Evolutionary conservation across 768 basidiomycete species (phyloP), one percentile per base, ranked within the genome.

Genomic region (Auriscalpium orientale): DNA sequence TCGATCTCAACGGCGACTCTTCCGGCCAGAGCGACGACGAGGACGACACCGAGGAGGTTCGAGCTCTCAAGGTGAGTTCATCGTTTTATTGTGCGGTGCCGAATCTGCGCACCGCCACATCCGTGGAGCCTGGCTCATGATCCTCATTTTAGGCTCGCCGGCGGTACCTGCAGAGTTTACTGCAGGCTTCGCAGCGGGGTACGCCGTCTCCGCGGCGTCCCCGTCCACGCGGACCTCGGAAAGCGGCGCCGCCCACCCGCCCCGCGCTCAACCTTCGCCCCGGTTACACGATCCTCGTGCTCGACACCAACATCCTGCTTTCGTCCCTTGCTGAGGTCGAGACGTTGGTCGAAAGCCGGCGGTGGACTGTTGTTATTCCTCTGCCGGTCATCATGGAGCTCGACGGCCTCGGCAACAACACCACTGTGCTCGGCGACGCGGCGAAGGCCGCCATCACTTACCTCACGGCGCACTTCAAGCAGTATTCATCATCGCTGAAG

Each of bases 341-440:
- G 0, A 79, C 84, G 12, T 76, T 98, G 56, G 76, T 98, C 51
- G 91, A 95, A 68, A 84, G 83, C 57, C 71, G 83, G 16, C 75
- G 74, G 28, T 98, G 94, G 93, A 97, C 91, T 0, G 77, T 95
- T 47, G 76, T 99, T 56, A 75, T 99, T 0, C 97, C 97, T 4
- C 80, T 98, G 3, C 95, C 94, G 0, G 95, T 97, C 58, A 81
- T 98, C 66, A 98, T 95, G 79, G 97, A 99, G 64, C 84, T 99
- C 8, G 95, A 99, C 62, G 93, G 94, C n/a, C 82, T 98, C 8
- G 77, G 80, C 1, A 70, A 74, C 55, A 86, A 89, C 60, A 57
- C 73, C 0, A 69, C 79, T 0, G 77, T 79, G 46, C 84, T 98
- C 21, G 91, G 87, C 43, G 78, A 82, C 47, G 83, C 89, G 0